These are phyloP conservation scores for Blastocystis sp. DNA, from an alignment of 352 stramenopile genomes.

Conservation along the genomic window DNA sequence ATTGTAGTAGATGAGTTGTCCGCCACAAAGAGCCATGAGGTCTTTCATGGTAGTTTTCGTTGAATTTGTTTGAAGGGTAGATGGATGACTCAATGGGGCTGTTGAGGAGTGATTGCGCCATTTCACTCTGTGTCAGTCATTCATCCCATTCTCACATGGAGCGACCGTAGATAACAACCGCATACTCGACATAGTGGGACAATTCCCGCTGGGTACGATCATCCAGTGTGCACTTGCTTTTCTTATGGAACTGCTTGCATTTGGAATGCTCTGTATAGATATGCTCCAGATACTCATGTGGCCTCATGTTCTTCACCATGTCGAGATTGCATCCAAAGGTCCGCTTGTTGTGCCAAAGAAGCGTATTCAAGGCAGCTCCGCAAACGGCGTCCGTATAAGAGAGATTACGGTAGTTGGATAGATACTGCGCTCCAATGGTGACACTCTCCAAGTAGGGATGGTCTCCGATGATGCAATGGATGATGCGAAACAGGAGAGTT, in stretches of 20 bases:
- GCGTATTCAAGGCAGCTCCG: not conserved
- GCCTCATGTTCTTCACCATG: not conserved
- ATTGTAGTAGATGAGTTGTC: not conserved
- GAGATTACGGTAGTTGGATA: not conserved
- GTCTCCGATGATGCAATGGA: not conserved
- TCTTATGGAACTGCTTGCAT: not conserved
- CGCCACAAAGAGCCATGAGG: not conserved
- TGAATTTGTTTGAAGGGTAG: not conserved
- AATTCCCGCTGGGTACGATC: not conserved
- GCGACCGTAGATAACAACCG: not conserved
- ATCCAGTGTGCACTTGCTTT: not conserved
- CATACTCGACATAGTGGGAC: not conserved
- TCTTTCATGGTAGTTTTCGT: not conserved
- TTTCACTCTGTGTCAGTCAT: not conserved
- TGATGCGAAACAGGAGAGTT: not conserved
- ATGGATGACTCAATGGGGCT: too few relatives aligned
- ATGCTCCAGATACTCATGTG: not conserved
- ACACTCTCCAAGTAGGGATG: not conserved
- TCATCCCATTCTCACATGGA: not conserved
- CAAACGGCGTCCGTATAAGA: not conserved
- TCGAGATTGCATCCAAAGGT: not conserved
- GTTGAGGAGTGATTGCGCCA: not conserved
- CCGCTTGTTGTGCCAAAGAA: constrained; percentile 38
- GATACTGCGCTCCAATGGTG: not conserved
- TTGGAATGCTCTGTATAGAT: not conserved